phyloP scores from a whole-genome alignment of 345 rosid species.

The Raphanus sativus region DNA sequence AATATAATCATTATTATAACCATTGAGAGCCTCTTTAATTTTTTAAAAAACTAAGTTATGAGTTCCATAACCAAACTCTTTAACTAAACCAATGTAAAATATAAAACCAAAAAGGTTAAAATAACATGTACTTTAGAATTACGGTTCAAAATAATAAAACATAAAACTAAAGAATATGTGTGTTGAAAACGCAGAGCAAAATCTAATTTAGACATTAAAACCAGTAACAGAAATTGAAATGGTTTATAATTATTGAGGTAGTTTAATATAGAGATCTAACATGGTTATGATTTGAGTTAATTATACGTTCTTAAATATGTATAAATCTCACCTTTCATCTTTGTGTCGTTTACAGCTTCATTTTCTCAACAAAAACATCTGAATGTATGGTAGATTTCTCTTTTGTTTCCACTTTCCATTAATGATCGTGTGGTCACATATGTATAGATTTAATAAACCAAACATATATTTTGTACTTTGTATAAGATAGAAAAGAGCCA shows the following conservation, averaged over 20 bases:
- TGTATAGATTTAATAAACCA: not conserved
- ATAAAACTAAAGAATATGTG: too few species aligned
- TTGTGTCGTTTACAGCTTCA: not conserved
- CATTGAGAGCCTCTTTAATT: too few species aligned
- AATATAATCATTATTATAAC: too few species aligned
- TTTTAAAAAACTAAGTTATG: too few species aligned
- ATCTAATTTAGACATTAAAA: too few species aligned
- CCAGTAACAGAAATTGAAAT: not conserved
- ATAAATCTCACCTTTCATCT: not conserved
- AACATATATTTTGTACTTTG: constrained; percentile 8
- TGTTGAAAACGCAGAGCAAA: too few species aligned
- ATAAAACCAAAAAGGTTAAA: too few species aligned
- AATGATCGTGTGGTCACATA: not conserved
- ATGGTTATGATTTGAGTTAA: not conserved
- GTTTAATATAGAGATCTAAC: not conserved
- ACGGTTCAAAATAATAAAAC: too few species aligned
- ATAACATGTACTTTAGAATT: too few species aligned
- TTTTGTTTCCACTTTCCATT: not conserved
- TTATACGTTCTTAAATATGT: too few species aligned
- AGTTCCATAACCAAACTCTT: too few species aligned
- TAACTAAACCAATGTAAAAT: too few species aligned
- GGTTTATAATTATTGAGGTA: not conserved
- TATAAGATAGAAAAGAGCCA: not conserved
- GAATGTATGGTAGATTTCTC: not conserved
- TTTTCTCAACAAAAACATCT: not conserved